Percentiles rank a stretch among this genome's conserved stretches.
phyloP scores from a whole-genome alignment of 306 rosid genomes.

The Hylodesmum podocarpum region DNA sequence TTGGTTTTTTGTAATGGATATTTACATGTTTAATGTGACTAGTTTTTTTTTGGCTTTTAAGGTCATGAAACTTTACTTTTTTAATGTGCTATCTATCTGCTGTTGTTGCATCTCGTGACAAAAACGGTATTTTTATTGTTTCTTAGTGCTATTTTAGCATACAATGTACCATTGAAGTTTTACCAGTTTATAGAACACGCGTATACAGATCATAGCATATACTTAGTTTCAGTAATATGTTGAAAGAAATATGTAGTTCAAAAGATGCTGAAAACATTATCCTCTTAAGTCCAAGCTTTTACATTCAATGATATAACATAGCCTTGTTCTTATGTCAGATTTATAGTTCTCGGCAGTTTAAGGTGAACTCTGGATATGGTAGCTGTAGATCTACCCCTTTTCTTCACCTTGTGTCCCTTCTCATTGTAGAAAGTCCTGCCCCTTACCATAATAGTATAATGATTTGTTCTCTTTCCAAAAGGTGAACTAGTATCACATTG shows the following conservation, averaged over 20 bases:
- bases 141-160: not conserved
- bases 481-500: not conserved
- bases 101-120: not conserved
- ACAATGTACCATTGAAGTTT: not conserved
- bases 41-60: not conserved
- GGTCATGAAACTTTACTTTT: conserved; percentile 11
- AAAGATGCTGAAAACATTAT: not conserved
- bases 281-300: not conserved
- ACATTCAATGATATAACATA: not conserved
- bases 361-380: not conserved
- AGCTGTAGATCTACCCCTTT: conserved; percentile 29
- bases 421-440: not conserved
- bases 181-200: not conserved
- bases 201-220: not conserved
- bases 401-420: not conserved
- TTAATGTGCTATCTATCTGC: not conserved
- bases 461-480: not conserved
- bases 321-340: not conserved
- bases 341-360: not conserved
- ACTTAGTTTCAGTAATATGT: not conserved
- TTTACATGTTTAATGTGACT: not conserved
- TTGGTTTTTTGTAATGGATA: not conserved
- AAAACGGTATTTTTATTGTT: not conserved
- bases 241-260: not conserved
- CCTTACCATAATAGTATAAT: not conserved